Percentiles rank a stretch among this genome's conserved stretches.
Evolutionary conservation across 1,139 yeast species (phyloP).

Genomic region (Diutina siamensis): DNA sequence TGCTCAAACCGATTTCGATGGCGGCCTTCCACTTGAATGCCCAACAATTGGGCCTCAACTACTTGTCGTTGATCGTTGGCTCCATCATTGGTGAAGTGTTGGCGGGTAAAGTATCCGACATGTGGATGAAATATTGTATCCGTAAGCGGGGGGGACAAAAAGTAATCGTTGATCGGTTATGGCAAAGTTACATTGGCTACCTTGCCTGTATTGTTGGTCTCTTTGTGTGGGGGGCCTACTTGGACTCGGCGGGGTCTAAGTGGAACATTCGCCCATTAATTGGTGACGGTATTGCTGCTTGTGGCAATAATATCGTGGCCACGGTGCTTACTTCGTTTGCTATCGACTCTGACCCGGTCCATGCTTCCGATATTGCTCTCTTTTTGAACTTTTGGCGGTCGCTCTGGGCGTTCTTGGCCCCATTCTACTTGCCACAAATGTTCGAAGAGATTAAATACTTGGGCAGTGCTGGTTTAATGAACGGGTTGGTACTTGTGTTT

Average conservation of each 20-base stretch:
- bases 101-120: not conserved
- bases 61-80: conserved; percentile 5
- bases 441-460: not conserved
- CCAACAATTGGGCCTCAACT: conserved; percentile 5
- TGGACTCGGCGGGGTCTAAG: conserved; percentile 1
- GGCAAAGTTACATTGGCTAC: conserved; percentile 3
- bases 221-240: conserved; percentile 4
- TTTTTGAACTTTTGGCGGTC: not conserved
- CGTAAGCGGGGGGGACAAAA: not conserved
- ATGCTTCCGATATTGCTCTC: not conserved
- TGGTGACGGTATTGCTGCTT: conserved; percentile 4
- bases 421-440: conserved; percentile 5
- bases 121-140: conserved; percentile 3
- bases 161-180: conserved; percentile 1
- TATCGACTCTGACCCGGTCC: not conserved
- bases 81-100: not conserved
- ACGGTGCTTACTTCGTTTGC: conserved; percentile 5
- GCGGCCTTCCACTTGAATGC: conserved; percentile 5
- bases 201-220: not conserved
- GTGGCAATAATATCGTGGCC: conserved; percentile 5
- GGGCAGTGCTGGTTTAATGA: conserved; percentile 5
- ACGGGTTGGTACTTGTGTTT: conserved; percentile 4
- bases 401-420: conserved; percentile 4
- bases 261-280: conserved; percentile 1
- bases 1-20: conserved; percentile 2